These are phyloP conservation scores for Takashimella koratensis DNA, from an alignment of 1,284 basidiomycete genomes.

Conservation along the genomic window DNA sequence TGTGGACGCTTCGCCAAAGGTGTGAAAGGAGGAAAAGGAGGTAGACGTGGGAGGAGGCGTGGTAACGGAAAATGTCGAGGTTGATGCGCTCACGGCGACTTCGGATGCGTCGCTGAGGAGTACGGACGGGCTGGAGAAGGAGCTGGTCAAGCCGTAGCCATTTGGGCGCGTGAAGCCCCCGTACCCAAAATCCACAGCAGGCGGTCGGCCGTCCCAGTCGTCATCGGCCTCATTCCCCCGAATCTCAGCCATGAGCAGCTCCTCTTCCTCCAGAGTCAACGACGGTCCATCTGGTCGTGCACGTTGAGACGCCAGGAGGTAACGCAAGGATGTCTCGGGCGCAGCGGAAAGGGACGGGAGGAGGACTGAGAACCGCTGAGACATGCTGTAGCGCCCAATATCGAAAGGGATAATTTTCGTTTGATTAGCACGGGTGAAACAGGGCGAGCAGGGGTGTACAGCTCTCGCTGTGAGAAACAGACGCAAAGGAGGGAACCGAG, in stretches of 20 bases:
- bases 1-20: constrained; percentile 19
- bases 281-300: constrained; percentile 32
- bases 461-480: too few relatives aligned
- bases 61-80: constrained; percentile 4
- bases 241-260: constrained; percentile 40
- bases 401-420: background rate
- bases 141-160: constrained; percentile 9
- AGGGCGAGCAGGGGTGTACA: too few relatives aligned
- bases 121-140: constrained; percentile 16
- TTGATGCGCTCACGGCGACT: background rate
- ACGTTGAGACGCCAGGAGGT: constrained; percentile 38
- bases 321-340: constrained; percentile 34
- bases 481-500: too few relatives aligned
- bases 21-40: constrained; percentile 31
- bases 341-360: constrained; percentile 32
- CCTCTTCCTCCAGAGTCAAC: constrained; percentile 43
- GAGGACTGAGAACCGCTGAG: constrained; percentile 44
- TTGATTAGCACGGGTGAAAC: too few relatives aligned
- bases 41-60: constrained; percentile 29
- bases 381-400: constrained; percentile 21
- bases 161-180: constrained; percentile 1
- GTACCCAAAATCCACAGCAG: constrained; percentile 9
- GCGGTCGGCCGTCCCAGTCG: constrained; percentile 37
- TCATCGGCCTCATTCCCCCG: constrained; percentile 11
- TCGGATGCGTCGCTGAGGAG: constrained; percentile 1